Base-by-base conservation (phyloP, 2,329 filamentous ascomycete species). In the Annulohypoxylon truncatum region DNA sequence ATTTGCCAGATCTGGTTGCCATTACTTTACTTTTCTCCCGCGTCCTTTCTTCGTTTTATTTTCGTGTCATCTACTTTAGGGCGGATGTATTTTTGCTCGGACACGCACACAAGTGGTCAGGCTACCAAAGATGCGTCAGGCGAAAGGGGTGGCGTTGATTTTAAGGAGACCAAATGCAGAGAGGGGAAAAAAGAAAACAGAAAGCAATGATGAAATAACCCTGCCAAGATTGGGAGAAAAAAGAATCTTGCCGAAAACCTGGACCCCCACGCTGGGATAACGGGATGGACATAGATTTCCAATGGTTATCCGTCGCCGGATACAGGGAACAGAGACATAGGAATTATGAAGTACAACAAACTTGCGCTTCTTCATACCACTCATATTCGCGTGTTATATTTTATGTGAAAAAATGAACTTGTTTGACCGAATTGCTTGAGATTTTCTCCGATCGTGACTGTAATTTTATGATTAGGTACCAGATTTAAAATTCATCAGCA, bases 251-350 rank as follows among this genome's bases (percentile, higher is more conserved):
- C 44, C 67, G 59, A 61, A 66, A 67, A 61, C 61, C 51, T 60
- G 61, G 48, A 55, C 59, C 62, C 66, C 68, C 67, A 69, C 61
- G 63, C 67, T 63, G 69, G 61, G 66, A 67, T 59, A 70, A 71
- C 72, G 74, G 72, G 74, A 77, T 77, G 77, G 75, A 75, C 75
- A 79, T 80, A 82, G 79, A 82, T 76, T 74, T 66, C 71, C 71
- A 71, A 75, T 75, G 75, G 76, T 77, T 76, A 75, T 80, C 79
- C 76, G 78, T 77, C 79, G 75, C 80, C 78, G 79, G 80, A 81
- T 80, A 75, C 69, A 66, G 58, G 70, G 63, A 69, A 71, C 66
- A 69, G 58, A 72, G 59, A 71, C 55, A 68, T 71, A 69, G 40
- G 63, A 57, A 70, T 70, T 66, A 71, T 33, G 62, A 70, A 71